Base-by-base conservation (phyloP, 129 eudicot species). In the Lonicera japonica region DNA sequence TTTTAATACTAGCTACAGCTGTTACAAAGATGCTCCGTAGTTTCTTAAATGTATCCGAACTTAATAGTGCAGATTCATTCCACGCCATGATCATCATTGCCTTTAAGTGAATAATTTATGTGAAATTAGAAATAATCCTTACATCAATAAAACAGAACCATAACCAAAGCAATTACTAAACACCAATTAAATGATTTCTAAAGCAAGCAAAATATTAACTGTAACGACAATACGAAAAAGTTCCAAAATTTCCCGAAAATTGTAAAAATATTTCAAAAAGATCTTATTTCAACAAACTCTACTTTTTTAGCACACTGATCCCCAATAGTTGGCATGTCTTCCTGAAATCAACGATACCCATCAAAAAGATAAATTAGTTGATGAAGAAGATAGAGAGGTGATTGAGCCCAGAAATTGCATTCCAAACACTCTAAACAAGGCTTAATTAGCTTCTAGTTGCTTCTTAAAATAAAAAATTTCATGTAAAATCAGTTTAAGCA, bases 221-320 rank as follows among this genome's bases (percentile, higher is more conserved):
- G 97, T 73, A 90, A 73, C 65, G 71, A 65, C 74, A 90, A 82
- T 45, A 90, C 83, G 50, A 81, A 90, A 76, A 90, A 90, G 82
- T 84, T 81, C 97, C 97, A 90, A 94, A 90, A 73, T 66, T 94
- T 74, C 60, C 86, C 97, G n/a, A 79, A 83, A 68, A 95, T 90
- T 74, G 95, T 83, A 63, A 86, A 86, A 20, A 86, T 72, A 78
- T 90, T 95, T 87, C 89, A 90, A 77, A 76, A 86, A 21, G 97
- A 80, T 58, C 92, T 87, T 56, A 77, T 84, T 79, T 90, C 97
- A 40, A 90, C 97, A 59, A 86, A 90, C 68, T 86, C 83, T 51
- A 83, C 72, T 73, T 90, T 90, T 29, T 94, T 94, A 25, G 75
- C 74, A 77, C 78, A 66, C 10, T 68, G 74, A 63, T 68, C 66